Percentiles rank a stretch among this genome's conserved stretches.
phyloP scores from a whole-genome alignment of 2,329 filamentous ascomycete species.

The Pyricularia sp. region DNA sequence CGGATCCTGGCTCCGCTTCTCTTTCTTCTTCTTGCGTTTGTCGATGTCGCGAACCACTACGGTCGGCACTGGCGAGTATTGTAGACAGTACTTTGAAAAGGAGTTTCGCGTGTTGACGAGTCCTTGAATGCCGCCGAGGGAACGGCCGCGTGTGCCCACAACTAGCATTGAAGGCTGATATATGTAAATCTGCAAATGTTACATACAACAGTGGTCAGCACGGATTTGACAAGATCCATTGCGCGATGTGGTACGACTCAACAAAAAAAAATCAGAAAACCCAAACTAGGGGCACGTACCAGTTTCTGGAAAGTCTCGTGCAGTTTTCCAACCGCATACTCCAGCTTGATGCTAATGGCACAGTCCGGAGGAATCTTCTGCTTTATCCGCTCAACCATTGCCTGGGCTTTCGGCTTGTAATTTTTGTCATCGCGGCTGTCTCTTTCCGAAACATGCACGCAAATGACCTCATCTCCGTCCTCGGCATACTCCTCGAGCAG shows the following conservation, averaged over 20 bases:
- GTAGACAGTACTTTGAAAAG: conserved; percentile 89
- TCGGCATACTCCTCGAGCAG: conserved; percentile 85
- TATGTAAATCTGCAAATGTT: conserved; percentile 61
- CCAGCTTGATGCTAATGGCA: conserved; percentile 75
- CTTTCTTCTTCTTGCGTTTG: conserved; percentile 83
- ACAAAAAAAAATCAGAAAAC: not conserved
- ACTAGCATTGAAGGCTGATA: conserved; percentile 88
- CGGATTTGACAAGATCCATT: not conserved
- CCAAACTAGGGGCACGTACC: conserved; percentile 39
- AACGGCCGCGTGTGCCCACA: conserved; percentile 79
- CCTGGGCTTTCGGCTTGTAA: conserved; percentile 68
- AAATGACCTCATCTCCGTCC: conserved; percentile 88
- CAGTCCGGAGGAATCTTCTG: conserved; percentile 70
- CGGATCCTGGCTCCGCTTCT: conserved; percentile 72
- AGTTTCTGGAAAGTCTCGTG: conserved; percentile 85
- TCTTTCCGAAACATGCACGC: conserved; percentile 79
- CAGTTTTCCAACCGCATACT: conserved; percentile 82
- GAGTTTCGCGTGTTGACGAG: conserved; percentile 67
- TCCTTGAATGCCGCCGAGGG: conserved; percentile 76
- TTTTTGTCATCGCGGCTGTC: conserved; percentile 62
- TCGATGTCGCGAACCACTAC: conserved; percentile 83
- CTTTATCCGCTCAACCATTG: conserved; percentile 67
- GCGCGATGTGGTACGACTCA: not conserved
- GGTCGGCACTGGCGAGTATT: conserved; percentile 87
- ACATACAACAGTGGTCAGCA: not conserved